Evolutionary conservation across 306 rosid genomes (phyloP).

Genomic region (Ceratonia siliqua): DNA sequence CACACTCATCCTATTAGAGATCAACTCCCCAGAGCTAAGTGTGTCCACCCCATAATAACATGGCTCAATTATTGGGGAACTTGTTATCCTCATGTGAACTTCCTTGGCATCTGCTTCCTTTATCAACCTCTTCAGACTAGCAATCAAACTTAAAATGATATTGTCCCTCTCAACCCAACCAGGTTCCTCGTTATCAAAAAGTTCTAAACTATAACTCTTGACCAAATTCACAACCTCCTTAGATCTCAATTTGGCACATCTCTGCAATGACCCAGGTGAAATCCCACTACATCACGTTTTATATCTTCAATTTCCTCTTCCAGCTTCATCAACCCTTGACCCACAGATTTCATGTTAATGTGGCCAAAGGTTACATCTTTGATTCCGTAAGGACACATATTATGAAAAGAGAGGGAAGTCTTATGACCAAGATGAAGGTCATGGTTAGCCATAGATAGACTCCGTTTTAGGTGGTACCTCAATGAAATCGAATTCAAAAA

Average conservation of each 20-base stretch:
- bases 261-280: too few relatives aligned
- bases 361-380: too few relatives aligned
- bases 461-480: constrained; percentile 70
- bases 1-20: constrained; percentile 71
- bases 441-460: constrained; percentile 47
- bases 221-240: constrained; percentile 75
- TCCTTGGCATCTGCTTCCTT: constrained; percentile 95
- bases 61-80: constrained; percentile 75
- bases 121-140: constrained; percentile 85
- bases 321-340: too few relatives aligned
- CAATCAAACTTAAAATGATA: constrained; percentile 75
- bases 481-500: constrained; percentile 76
- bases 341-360: too few relatives aligned
- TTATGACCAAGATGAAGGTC: constrained; percentile 50
- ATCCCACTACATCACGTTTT: too few relatives aligned
- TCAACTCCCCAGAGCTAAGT: constrained; percentile 75
- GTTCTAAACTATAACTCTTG: constrained; percentile 69
- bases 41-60: constrained; percentile 91
- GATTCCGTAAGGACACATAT: too few relatives aligned
- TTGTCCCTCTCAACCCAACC: constrained; percentile 53
- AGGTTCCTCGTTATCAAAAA: constrained; percentile 56
- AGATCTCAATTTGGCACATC: constrained; percentile 79
- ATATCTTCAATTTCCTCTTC: too few relatives aligned
- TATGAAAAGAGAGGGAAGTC: constrained; percentile 43
- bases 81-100: constrained; percentile 88